Percentiles rank a stretch among this genome's conserved stretches.
Evolutionary conservation across 1,284 basidiomycete genomes (phyloP).

Genomic region (Gymnopus androsaceus): DNA sequence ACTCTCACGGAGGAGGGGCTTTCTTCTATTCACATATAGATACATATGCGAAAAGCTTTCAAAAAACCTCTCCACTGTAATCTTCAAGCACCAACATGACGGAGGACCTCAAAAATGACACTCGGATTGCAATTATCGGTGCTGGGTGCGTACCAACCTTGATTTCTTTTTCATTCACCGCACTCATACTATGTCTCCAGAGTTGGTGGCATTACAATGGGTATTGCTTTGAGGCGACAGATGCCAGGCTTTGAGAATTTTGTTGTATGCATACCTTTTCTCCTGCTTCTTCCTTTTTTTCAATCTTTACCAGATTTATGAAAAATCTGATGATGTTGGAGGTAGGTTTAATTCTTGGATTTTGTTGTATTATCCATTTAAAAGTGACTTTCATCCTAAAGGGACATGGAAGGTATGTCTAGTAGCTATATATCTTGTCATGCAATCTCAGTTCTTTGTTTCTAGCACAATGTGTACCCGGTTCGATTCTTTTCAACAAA

Average conservation of each 20-base stretch:
- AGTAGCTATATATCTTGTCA: not conserved
- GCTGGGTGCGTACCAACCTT: constrained; percentile 40
- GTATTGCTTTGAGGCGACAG: constrained; percentile 33
- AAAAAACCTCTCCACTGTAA: no score
- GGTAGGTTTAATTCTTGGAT: no score
- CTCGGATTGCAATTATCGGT: constrained; percentile 40
- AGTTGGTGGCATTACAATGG: constrained; percentile 30
- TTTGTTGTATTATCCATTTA: no score
- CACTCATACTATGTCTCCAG: constrained; percentile 29
- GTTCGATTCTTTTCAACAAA: constrained; percentile 23
- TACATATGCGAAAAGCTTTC: no score
- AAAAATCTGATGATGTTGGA: constrained; percentile 35
- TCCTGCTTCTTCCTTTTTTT: constrained; percentile 8
- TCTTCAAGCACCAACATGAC: no score
- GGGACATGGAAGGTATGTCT: constrained; percentile 40
- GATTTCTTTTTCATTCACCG: constrained; percentile 26
- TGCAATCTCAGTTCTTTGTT: not conserved
- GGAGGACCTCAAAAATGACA: no score
- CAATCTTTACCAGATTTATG: constrained; percentile 32
- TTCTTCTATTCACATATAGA: no score
- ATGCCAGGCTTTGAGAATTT: constrained; percentile 35
- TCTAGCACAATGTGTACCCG: constrained; percentile 30
- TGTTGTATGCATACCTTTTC: constrained; percentile 26
- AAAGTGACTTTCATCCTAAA: no score
- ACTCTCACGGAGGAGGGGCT: no score